Evolutionary conservation across 495 filamentous ascomycete genomes (phyloP), one percentile per base, ranked within the genome.

Genomic region (Articulospora tetracladia): DNA sequence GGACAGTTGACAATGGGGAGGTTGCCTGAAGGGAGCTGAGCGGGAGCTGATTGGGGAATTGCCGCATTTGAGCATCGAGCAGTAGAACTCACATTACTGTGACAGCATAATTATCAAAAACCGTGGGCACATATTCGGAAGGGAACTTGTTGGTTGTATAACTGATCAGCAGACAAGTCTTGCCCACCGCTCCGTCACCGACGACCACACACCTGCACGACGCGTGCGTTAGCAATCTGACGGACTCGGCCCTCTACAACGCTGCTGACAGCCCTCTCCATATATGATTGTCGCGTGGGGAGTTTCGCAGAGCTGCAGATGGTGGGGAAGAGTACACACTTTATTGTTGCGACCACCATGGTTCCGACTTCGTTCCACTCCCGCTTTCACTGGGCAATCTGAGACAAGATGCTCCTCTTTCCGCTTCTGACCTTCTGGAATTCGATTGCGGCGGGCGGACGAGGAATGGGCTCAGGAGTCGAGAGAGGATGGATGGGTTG

Each of bases 141-240:
- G 94, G 94, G 77, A 98, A 98, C 67, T 98, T 98, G 82, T 98
- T 98, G 63, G 94, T 98, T 44, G 94, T 98, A 77, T 98, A 98
- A 67, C 91, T 95, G 78, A 98, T 98, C 70, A 98, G 84, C 55
- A 98, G 85, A 76, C 94, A 98, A 48, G 94, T 98, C 82, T 98
- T 98, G 67, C 94, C 94, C 60, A 98, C 94, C 59, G 94, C 94
- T 92, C 94, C 94, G 74, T 98, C 94, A 74, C 94, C 94, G 69
- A 98, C 94, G 55, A 98, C 94, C 61, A 98, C 94, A 79, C 94
- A 98, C 51, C 61, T 66, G 65, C 28, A 55, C 10, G 15, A 60
- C 55, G 49, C 49, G 26, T 51, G 47, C 15, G 30, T 66, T 62
- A 66, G 63, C 54, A 22, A 47, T 60, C 20, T 11, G 47, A 27